Conservation (phyloP, 129 eudicot species). For the Arctium lappa region DNA sequence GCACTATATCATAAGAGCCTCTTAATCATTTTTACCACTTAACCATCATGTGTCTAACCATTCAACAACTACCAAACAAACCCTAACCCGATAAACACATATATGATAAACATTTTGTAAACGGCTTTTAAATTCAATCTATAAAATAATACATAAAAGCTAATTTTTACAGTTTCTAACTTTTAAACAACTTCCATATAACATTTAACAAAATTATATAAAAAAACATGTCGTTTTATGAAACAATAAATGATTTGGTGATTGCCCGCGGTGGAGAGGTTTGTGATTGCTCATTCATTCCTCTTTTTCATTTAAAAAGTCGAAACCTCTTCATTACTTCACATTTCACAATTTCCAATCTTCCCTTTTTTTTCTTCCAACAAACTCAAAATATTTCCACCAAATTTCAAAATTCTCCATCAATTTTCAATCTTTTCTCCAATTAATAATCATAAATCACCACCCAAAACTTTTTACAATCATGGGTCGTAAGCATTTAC, state of each 20-base stretch:
- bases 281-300: slow-evolving; percentile 2
- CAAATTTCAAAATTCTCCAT: neutral
- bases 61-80: no score
- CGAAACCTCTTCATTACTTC: slow-evolving; percentile 45
- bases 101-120: no score
- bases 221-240: neutral
- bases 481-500: slow-evolving; percentile 50
- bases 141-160: no score
- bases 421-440: slow-evolving; percentile 7
- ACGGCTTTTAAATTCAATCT: no score
- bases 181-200: no score
- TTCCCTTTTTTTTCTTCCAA: slow-evolving; percentile 24
- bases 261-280: neutral
- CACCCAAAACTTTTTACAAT: neutral
- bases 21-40: no score
- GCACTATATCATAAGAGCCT: no score
- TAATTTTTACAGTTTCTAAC: no score
- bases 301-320: slow-evolving; percentile 43
- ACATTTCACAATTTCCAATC: slow-evolving; percentile 22
- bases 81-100: no score
- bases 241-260: neutral
- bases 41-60: no score
- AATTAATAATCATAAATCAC: slow-evolving; percentile 1
- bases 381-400: neutral
- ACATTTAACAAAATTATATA: neutral